Conservation (phyloP, 2,329 filamentous ascomycete genomes). For the Samsoniella hepiali region DNA sequence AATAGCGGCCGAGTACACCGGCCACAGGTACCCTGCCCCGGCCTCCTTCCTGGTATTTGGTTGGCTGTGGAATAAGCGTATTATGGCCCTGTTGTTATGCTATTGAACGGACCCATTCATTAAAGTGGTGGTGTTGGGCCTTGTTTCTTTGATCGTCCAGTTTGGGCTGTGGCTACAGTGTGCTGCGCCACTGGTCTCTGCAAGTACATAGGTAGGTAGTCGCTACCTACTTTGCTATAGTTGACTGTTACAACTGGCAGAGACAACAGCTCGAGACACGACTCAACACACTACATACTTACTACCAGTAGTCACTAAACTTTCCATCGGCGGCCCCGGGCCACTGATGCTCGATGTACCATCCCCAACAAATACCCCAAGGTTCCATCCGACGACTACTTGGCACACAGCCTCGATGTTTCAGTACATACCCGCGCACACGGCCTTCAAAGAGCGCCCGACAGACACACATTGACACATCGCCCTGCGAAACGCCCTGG, state of each 20-base stretch:
- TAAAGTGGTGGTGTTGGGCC: neutral
- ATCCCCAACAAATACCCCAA: neutral
- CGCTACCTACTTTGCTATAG: neutral
- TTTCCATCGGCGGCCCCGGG: neutral
- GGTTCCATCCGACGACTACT: neutral
- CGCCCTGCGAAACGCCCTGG: neutral
- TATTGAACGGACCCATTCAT: constrained; percentile 1
- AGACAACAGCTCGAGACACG: neutral
- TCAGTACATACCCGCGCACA: neutral
- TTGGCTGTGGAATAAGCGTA: constrained; percentile 1
- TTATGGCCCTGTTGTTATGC: neutral
- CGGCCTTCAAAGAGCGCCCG: neutral
- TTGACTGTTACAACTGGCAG: neutral
- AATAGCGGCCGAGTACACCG: neutral
- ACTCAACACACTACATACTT: neutral
- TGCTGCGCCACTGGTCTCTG: neutral
- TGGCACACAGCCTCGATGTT: neutral
- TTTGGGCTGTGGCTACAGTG: neutral
- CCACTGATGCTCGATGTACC: neutral
- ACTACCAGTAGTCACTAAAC: neutral
- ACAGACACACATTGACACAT: neutral
- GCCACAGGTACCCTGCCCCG: constrained; percentile 5
- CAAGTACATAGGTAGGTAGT: neutral
- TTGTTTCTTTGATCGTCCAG: neutral
- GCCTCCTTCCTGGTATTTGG: neutral